A percentile compares a stretch with the other conserved stretches of the same genome.
phyloP scores from a whole-genome alignment of 2,329 filamentous ascomycete genomes.

The Paraphaeosphaeria minitans region DNA sequence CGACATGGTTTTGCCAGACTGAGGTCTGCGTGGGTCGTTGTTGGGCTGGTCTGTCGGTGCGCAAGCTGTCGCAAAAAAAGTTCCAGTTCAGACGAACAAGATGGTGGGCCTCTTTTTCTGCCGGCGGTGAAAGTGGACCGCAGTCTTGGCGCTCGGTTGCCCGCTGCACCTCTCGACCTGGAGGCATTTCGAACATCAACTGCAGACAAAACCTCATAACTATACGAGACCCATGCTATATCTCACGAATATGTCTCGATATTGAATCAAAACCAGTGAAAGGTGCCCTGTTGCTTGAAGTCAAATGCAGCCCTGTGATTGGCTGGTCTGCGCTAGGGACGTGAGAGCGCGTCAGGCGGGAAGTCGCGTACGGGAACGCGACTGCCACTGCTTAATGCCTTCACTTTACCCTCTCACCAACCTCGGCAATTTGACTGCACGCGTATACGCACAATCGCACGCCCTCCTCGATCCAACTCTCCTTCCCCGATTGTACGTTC shows the following conservation, averaged over 20 bases:
- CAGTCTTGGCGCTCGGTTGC: slow-evolving; percentile 12
- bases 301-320: neutral
- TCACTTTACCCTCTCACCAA: slow-evolving; percentile 4
- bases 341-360: no score
- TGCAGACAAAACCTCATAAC: neutral
- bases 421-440: no score
- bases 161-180: neutral
- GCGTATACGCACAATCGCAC: slow-evolving; percentile 3
- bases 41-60: neutral
- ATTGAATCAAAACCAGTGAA: neutral
- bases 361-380: slow-evolving; percentile 6
- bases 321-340: neutral
- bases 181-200: neutral
- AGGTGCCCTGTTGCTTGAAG: no score
- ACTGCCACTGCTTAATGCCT: slow-evolving; percentile 5
- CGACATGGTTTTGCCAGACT: slow-evolving; percentile 44
- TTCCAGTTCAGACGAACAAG: slow-evolving; percentile 23
- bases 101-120: slow-evolving; percentile 1
- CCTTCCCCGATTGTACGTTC: neutral
- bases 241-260: no score
- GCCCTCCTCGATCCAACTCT: neutral
- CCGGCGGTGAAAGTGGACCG: slow-evolving; percentile 26
- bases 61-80: slow-evolving; percentile 26
- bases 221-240: no score
- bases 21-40: slow-evolving; percentile 31